These are phyloP conservation scores for Casuarina equisetifolia DNA, from an alignment of 306 rosid genomes.

Conservation along the genomic window DNA sequence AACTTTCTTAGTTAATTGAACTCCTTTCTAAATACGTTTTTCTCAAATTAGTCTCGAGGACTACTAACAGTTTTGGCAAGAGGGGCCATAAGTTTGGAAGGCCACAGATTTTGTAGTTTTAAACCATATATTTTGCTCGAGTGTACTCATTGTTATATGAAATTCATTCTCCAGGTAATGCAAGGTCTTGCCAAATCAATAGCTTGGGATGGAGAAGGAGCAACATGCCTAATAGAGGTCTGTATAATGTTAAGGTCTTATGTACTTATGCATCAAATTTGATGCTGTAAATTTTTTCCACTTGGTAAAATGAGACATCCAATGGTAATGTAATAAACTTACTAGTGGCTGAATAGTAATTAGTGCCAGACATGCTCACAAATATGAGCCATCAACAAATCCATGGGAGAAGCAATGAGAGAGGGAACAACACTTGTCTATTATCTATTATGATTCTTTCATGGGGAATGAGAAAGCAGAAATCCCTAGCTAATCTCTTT, in stretches of 20 bases:
- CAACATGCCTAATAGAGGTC: constrained; percentile 96
- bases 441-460: background rate
- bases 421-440: constrained; percentile 1
- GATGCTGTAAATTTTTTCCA: constrained; percentile 6
- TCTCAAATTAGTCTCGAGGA: constrained; percentile 4
- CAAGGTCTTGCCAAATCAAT: constrained; percentile 98
- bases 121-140: constrained; percentile 1
- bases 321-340: constrained; percentile 6
- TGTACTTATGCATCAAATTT: constrained; percentile 4
- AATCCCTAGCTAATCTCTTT: constrained; percentile 1
- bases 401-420: background rate
- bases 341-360: constrained; percentile 12
- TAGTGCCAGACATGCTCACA: background rate
- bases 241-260: constrained; percentile 29
- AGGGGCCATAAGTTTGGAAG: background rate
- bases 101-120: constrained; percentile 17
- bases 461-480: background rate
- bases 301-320: constrained; percentile 6
- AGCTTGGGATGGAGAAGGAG: constrained; percentile 99
- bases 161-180: constrained; percentile 64
- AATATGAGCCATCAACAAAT: constrained; percentile 13
- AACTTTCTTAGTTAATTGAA: background rate
- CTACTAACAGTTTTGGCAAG: constrained; percentile 9
- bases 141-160: constrained; percentile 6
- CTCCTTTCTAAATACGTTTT: background rate